Percentiles rank a stretch among this genome's conserved stretches.
Conservation (phyloP, 2,329 filamentous ascomycete genomes). For the Fusarium algeriense region DNA sequence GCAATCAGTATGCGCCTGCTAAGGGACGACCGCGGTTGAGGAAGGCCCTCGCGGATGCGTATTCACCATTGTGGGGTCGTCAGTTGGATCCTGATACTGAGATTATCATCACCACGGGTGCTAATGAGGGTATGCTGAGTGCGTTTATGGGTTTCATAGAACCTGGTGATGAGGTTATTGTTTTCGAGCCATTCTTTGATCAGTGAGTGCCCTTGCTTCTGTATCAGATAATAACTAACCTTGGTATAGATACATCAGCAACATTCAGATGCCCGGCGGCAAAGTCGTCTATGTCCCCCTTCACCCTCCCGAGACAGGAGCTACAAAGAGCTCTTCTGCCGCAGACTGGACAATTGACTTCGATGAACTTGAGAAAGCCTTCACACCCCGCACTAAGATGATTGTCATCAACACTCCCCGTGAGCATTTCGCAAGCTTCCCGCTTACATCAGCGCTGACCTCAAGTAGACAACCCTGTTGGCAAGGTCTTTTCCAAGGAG, state of each 20-base stretch:
- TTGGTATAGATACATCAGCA: conserved; percentile 76
- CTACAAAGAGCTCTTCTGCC: conserved; percentile 82
- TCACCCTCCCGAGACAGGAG: conserved; percentile 86
- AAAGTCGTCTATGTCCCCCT: conserved; percentile 96
- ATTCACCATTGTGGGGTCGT: conserved; percentile 88
- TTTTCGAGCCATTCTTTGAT: conserved; percentile 99
- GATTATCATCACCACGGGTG: conserved; percentile 92
- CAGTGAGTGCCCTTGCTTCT: conserved; percentile 65
- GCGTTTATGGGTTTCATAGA: conserved; percentile 99
- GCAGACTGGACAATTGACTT: conserved; percentile 91
- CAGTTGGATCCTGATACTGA: conserved; percentile 89
- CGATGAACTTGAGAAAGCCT: conserved; percentile 80
- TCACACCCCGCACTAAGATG: conserved; percentile 94
- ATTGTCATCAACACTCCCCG: conserved; percentile 86
- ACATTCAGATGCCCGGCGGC: conserved; percentile 98
- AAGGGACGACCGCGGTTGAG: conserved; percentile 91
- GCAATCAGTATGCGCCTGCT: conserved; percentile 98
- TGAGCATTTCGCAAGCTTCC: conserved; percentile 42
- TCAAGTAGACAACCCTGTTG: conserved; percentile 85
- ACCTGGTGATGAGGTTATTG: conserved; percentile 92
- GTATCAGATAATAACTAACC: conserved; percentile 1
- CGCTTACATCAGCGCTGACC: conserved; percentile 19
- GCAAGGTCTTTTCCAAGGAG: conserved; percentile 89
- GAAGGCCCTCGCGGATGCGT: conserved; percentile 93
- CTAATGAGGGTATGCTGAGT: conserved; percentile 93